Conservation (phyloP, 2,329 filamentous ascomycete species). For the Nemania bipapillata region DNA sequence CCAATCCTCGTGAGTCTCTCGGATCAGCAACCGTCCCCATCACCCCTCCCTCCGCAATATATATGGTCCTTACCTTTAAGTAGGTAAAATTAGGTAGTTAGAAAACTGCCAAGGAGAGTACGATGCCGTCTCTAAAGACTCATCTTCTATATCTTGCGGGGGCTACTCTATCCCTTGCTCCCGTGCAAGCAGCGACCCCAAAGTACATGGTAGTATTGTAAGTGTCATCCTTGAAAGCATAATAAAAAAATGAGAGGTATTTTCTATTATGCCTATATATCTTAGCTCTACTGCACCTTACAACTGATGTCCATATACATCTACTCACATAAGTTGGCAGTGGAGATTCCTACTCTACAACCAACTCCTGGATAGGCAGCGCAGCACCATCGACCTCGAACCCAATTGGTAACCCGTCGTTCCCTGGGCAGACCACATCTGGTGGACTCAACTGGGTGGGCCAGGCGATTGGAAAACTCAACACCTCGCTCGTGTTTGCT, state of each 20-base stretch:
- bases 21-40: not conserved
- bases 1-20: not conserved
- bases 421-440: conserved; percentile 54
- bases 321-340: conserved; percentile 48
- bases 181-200: conserved; percentile 12
- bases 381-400: conserved; percentile 61
- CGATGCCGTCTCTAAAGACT: conserved; percentile 31
- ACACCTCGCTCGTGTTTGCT: conserved; percentile 52
- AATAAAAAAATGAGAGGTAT: not conserved
- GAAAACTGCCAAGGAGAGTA: not conserved
- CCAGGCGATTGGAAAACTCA: conserved; percentile 53
- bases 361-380: conserved; percentile 60
- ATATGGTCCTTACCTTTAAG: not conserved
- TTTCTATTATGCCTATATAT: not conserved
- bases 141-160: conserved; percentile 27
- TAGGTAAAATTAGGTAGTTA: not conserved
- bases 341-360: conserved; percentile 66
- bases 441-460: conserved; percentile 57
- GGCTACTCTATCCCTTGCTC: conserved; percentile 22
- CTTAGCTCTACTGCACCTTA: not conserved
- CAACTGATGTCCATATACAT: not conserved
- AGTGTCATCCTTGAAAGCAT: conserved; percentile 10
- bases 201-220: conserved; percentile 40
- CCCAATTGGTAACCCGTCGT: conserved; percentile 66
- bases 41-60: not conserved